These are phyloP conservation scores for Hyphodiscus hymeniophilus DNA, from an alignment of 495 filamentous ascomycete species.

Conservation along the genomic window DNA sequence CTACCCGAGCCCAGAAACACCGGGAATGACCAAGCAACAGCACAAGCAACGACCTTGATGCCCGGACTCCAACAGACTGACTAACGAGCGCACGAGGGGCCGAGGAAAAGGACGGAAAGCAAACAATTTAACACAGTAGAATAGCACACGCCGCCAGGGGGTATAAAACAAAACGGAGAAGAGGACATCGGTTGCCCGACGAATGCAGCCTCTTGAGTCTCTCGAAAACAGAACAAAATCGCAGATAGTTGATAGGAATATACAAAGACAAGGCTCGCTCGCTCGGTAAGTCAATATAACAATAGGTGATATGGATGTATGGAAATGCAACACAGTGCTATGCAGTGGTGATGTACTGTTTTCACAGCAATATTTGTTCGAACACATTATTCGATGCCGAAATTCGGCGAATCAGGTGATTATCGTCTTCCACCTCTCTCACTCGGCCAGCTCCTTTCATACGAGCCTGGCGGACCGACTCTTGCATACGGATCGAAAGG, in stretches of 20 bases:
- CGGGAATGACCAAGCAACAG: no score
- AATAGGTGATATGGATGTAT: no score
- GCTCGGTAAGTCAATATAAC: no score
- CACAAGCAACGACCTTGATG: no score
- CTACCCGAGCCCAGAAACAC: neutral
- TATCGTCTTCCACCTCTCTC: conserved; percentile 11
- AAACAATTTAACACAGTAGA: neutral
- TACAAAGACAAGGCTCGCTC: neutral
- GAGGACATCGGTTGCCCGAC: neutral
- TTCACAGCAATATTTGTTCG: neutral
- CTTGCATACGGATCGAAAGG: conserved; percentile 15
- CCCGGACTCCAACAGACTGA: no score
- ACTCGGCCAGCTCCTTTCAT: conserved; percentile 18
- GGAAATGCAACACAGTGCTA: no score
- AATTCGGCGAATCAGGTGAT: neutral
- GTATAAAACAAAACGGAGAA: neutral
- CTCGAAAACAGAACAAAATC: no score
- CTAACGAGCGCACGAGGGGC: no score
- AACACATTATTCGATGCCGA: neutral
- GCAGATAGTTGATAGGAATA: neutral
- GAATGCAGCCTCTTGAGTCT: conserved; percentile 3
- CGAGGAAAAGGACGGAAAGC: no score
- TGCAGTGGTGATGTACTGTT: no score
- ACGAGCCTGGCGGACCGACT: conserved; percentile 4
- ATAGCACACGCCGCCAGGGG: no score